Evolutionary conservation across 164 flowering plant genomes (phyloP), one percentile per base, ranked within the genome.

Genomic region (Kingdonia uniflora): DNA sequence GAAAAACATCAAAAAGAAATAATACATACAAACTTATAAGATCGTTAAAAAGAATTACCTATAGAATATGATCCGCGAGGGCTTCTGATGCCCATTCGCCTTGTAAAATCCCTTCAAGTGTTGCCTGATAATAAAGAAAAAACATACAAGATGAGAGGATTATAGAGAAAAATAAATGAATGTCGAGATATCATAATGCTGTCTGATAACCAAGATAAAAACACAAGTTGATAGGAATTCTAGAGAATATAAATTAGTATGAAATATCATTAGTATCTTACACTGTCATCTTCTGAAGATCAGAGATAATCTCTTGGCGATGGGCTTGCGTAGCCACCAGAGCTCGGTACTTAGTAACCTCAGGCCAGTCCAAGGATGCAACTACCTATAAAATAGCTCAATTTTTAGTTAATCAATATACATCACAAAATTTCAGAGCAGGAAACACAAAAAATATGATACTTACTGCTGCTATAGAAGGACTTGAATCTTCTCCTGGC

Each of bases 61-160:
- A 61, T 80, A 92, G 52, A 87, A 92, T 15, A 92, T 84, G 19
- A 87, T 87, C 45, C 98, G 60, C 6, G 63, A 51, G 15, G 98
- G 96, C 54, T 80, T 85, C 0, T 20, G 35, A 8, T 29, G 51
- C 0, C 64, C 55, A 8, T 86, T 85, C n/a, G 78, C 44, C 29
- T 37, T 72, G 12, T 52, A 42, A 39, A 82, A 92, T 1, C 88
- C 75, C 2, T 70, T 68, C 42, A 92, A 53, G 1, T 63, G 72
- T 19, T 92, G 95, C 74, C 96, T 87, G 76, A 10, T 48, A 14
- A 15, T 22, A 26, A 58, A 20, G 54, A 41, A 17, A 50, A 33
- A 35, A 11, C n/a, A 47, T 1, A 39, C 11, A n/a, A n/a, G n/a
- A n/a, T n/a, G n/a, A n/a, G 0, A n/a, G 15, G 37, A 21, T 19